Percentiles rank a stretch among this genome's conserved stretches.
Evolutionary conservation across 768 basidiomycete genomes (phyloP).

Genomic region (Rubroboletus satanas): DNA sequence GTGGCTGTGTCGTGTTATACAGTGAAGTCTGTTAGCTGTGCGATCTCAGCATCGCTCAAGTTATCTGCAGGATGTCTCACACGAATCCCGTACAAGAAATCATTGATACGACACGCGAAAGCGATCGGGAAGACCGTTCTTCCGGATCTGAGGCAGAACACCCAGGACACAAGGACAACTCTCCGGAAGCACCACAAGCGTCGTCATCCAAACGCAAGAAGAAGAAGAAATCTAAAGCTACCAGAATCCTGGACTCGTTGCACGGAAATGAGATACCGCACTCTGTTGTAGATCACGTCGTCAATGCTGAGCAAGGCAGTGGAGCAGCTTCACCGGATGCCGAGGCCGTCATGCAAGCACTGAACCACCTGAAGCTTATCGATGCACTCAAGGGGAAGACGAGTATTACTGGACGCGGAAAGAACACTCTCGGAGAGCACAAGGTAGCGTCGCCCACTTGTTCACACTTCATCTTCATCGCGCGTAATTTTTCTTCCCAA

Average conservation of each 20-base stretch:
- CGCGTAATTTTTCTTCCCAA: conserved; percentile 28
- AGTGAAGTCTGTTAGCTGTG: too few species aligned
- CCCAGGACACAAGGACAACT: conserved; percentile 8
- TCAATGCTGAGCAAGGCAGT: conserved; percentile 53
- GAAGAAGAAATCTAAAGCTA: conserved; percentile 81
- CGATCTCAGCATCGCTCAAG: background rate
- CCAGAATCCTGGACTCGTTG: conserved; percentile 48
- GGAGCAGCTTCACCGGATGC: conserved; percentile 47
- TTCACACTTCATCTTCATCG: background rate
- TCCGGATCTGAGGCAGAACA: conserved; percentile 33
- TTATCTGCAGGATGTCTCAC: conserved; percentile 26
- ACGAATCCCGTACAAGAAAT: conserved; percentile 42
- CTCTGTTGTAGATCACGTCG: conserved; percentile 60
- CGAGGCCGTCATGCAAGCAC: conserved; percentile 61
- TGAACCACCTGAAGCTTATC: conserved; percentile 80
- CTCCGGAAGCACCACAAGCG: conserved; percentile 20
- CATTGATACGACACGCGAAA: conserved; percentile 35
- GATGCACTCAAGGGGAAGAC: conserved; percentile 82
- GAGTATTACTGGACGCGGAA: conserved; percentile 69
- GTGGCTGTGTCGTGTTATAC: conserved; percentile 19
- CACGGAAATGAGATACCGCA: conserved; percentile 54
- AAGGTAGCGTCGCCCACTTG: conserved; percentile 53
- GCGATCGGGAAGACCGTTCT: conserved; percentile 33
- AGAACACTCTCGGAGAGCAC: conserved; percentile 82
- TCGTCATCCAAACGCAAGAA: conserved; percentile 66